Conservation (phyloP, 1,139 yeast species). For the Blastobotrys capitulatus region DNA sequence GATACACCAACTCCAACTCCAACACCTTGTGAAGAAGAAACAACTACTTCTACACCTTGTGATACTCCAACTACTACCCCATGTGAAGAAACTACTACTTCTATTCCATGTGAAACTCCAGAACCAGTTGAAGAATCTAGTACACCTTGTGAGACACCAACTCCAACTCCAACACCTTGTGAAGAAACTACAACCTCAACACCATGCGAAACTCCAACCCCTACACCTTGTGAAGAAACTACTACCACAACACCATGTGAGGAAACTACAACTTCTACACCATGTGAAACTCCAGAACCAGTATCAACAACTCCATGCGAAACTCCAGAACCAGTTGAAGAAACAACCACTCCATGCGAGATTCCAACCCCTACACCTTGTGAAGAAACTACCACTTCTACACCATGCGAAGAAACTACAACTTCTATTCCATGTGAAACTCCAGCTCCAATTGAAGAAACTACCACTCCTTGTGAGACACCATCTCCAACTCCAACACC, state of each 20-base stretch:
- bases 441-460: too few species aligned
- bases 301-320: neutral
- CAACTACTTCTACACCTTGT: neutral
- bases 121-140: neutral
- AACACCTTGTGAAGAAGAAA: neutral
- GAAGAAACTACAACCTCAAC: neutral
- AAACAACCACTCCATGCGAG: too few species aligned
- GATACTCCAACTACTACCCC: too few species aligned
- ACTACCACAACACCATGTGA: neutral
- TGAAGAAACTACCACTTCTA: too few species aligned
- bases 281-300: neutral
- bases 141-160: neutral
- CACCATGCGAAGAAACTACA: too few species aligned
- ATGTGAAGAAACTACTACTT: neutral
- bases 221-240: neutral
- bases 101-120: neutral
- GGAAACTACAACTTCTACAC: neutral
- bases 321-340: neutral
- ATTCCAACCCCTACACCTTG: too few species aligned
- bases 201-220: neutral
- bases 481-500: too few species aligned
- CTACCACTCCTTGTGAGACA: neutral
- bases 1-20: neutral
- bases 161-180: neutral
- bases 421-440: neutral